Evolutionary conservation across 139 green algal species (phyloP).

Genomic region (Picochlorum sp.): DNA sequence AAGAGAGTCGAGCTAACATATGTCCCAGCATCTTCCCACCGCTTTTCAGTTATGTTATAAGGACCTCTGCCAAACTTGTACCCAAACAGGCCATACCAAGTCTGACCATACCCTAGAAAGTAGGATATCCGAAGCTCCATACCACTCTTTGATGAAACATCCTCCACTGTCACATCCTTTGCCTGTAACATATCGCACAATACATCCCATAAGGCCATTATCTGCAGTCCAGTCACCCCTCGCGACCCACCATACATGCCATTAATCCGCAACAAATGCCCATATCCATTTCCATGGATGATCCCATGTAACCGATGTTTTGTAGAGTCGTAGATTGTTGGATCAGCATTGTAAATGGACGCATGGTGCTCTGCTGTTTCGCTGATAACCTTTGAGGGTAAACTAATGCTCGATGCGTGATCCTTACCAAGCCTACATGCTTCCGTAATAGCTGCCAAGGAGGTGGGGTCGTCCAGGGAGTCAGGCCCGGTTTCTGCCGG

Average conservation of each 20-base stretch:
- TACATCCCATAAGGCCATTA: slow-evolving; percentile 89
- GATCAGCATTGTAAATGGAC: slow-evolving; percentile 35
- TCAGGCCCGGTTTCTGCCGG: slow-evolving; percentile 37
- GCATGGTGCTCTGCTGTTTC: slow-evolving; percentile 16
- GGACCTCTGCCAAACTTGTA: slow-evolving; percentile 83
- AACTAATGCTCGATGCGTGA: slow-evolving; percentile 1
- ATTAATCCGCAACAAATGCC: slow-evolving; percentile 85
- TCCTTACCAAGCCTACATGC: slow-evolving; percentile 7
- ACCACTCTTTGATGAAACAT: slow-evolving; percentile 83
- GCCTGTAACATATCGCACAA: slow-evolving; percentile 73
- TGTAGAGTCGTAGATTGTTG: slow-evolving; percentile 61
- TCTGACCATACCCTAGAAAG: slow-evolving; percentile 48
- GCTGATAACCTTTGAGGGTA: slow-evolving; percentile 2
- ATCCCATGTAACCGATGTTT: slow-evolving; percentile 35
- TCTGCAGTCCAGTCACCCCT: slow-evolving; percentile 39
- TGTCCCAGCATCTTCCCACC: slow-evolving; percentile 14
- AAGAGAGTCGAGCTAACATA: slow-evolving; percentile 33
- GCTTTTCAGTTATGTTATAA: slow-evolving; percentile 59
- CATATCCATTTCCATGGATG: slow-evolving; percentile 90
- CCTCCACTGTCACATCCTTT: slow-evolving; percentile 67
- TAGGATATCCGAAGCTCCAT: slow-evolving; percentile 91
- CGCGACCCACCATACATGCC: slow-evolving; percentile 53
- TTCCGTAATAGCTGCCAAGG: slow-evolving; percentile 43
- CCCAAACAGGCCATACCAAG: slow-evolving; percentile 91
- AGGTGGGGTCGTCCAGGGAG: slow-evolving; percentile 34